These are phyloP conservation scores for Blastocystis sp. DNA, from an alignment of 352 stramenopile genomes.

Conservation along the genomic window DNA sequence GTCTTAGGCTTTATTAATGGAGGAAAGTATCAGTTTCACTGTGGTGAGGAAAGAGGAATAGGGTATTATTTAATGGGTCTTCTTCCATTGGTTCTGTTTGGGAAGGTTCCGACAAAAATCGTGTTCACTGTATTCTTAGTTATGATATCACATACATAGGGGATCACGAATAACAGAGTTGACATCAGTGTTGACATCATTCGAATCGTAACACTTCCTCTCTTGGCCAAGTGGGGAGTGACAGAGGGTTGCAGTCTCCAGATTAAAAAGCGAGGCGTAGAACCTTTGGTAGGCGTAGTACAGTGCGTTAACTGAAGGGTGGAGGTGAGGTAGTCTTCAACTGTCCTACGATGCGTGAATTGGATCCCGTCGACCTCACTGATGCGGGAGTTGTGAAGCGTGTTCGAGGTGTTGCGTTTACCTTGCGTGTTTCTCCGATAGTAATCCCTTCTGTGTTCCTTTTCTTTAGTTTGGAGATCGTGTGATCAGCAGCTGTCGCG, in stretches of 20 bases:
- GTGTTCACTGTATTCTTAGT: conserved; percentile 75
- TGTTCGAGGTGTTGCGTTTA: conserved; percentile 88
- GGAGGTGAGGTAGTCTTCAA: conserved; percentile 81
- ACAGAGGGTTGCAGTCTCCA: conserved; percentile 72
- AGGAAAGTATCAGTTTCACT: conserved; percentile 88
- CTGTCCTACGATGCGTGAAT: conserved; percentile 86
- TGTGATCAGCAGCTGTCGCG: conserved; percentile 87
- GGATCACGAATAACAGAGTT: conserved; percentile 73
- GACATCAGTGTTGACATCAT: conserved; percentile 87
- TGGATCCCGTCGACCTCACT: conserved; percentile 85
- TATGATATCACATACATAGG: conserved; percentile 61
- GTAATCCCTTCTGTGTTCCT: neutral
- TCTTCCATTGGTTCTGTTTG: conserved; percentile 90
- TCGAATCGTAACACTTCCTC: conserved; percentile 83
- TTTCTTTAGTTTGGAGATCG: conserved; percentile 80
- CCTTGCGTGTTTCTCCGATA: conserved; percentile 89
- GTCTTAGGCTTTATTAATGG: conserved; percentile 82
- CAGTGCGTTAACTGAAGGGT: conserved; percentile 64
- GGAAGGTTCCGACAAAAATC: conserved; percentile 85
- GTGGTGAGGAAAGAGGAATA: conserved; percentile 79
- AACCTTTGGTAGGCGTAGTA: neutral
- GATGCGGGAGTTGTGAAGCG: conserved; percentile 96
- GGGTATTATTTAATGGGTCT: conserved; percentile 97
- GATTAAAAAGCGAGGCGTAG: conserved; percentile 54
- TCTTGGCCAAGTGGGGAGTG: conserved; percentile 90